Evolutionary conservation across 208 protist species (phyloP).

Genomic region (Acanthamoeba divionensis): DNA sequence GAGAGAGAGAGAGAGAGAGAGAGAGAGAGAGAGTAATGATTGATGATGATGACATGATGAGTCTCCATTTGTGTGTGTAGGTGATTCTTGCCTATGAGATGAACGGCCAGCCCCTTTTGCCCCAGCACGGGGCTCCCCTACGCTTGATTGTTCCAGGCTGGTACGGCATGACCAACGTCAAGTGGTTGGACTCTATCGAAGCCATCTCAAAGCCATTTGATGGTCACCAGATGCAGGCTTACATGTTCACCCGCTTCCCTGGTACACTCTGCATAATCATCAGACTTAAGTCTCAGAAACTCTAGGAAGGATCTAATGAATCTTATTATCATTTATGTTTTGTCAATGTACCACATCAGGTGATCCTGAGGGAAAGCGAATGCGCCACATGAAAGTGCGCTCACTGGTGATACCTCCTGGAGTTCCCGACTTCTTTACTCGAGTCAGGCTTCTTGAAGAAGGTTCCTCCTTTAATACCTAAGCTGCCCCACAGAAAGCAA

Average conservation of each 20-base stretch:
- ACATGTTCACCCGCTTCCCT: slow-evolving; percentile 5
- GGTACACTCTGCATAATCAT: background rate
- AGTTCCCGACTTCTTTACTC: background rate
- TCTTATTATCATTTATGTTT: background rate
- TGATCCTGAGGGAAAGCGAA: background rate
- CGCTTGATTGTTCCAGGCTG: slow-evolving; percentile 58
- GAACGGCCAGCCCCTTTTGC: slow-evolving; percentile 80
- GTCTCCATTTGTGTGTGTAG: slow-evolving; percentile 54
- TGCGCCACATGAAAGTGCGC: background rate
- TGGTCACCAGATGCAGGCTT: slow-evolving; percentile 40
- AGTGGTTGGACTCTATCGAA: slow-evolving; percentile 40
- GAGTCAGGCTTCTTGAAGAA: background rate
- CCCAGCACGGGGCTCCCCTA: slow-evolving; percentile 82
- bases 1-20: background rate
- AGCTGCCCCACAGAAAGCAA: too few relatives aligned
- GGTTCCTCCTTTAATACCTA: background rate
- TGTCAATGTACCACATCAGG: too few relatives aligned
- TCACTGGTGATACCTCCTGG: background rate
- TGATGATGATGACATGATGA: background rate
- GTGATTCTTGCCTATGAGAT: slow-evolving; percentile 85
- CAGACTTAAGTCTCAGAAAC: background rate
- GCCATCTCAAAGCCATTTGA: slow-evolving; percentile 3
- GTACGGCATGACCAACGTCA: slow-evolving; percentile 50
- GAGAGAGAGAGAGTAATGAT: background rate
- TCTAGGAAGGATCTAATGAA: background rate